These are phyloP conservation scores for Sporisorium reilianum DNA, from an alignment of 1,284 basidiomycete species.

Conservation along the genomic window DNA sequence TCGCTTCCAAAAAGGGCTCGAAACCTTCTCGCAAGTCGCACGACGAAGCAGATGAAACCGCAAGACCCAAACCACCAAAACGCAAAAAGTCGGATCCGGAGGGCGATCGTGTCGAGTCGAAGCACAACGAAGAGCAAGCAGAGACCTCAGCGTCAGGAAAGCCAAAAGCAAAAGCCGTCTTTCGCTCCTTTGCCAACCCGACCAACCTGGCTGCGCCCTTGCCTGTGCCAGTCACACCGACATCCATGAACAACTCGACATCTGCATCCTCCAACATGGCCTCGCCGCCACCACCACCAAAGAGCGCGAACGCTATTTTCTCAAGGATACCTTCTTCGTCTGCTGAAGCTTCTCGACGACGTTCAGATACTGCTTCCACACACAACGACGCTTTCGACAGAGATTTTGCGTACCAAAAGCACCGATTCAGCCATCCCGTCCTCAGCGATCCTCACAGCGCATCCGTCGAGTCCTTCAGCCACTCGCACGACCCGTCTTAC, in stretches of 20 bases:
- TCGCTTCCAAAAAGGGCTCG: slow-evolving; percentile 44
- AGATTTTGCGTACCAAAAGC: slow-evolving; percentile 13
- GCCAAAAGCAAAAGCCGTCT: slow-evolving; percentile 59
- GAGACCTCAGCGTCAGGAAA: slow-evolving; percentile 5
- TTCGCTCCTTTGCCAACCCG: slow-evolving; percentile 59
- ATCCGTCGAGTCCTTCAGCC: slow-evolving; percentile 19
- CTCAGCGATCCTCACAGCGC: slow-evolving; percentile 6
- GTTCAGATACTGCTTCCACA: slow-evolving; percentile 29
- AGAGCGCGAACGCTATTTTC: slow-evolving; percentile 7
- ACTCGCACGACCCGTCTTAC: slow-evolving; percentile 35
- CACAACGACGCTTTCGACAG: slow-evolving; percentile 19
- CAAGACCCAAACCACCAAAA: slow-evolving; percentile 24
- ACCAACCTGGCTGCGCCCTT: slow-evolving; percentile 57
- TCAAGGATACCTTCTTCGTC: slow-evolving; percentile 24
- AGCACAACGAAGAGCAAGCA: slow-evolving; percentile 9
- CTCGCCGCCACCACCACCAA: slow-evolving; percentile 18
- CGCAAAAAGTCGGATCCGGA: slow-evolving; percentile 34
- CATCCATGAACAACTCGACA: slow-evolving; percentile 8
- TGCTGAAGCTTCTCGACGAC: slow-evolving; percentile 23
- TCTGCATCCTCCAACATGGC: slow-evolving; percentile 20
- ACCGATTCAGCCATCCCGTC: slow-evolving; percentile 24
- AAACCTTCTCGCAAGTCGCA: slow-evolving; percentile 34
- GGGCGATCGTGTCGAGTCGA: slow-evolving; percentile 5
- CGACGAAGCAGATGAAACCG: slow-evolving; percentile 16
- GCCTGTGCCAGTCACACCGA: slow-evolving; percentile 21